Evolutionary conservation across 768 basidiomycete species (phyloP), one percentile per base, ranked within the genome.

Genomic region (Trametes sanguinea): DNA sequence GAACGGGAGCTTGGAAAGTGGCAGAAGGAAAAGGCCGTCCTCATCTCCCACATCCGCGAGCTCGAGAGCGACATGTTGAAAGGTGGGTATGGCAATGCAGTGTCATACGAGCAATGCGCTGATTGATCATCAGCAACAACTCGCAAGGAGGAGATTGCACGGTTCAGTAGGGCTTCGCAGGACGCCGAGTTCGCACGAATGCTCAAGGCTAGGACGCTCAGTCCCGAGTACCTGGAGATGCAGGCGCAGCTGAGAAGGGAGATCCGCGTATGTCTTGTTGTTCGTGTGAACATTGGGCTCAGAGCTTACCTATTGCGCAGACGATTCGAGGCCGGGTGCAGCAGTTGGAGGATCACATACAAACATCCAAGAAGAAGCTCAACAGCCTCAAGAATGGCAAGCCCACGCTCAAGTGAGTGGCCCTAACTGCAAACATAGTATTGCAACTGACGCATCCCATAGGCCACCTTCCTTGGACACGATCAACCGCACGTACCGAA

Each of bases 401-500:
- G 65, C 83, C 86, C 7, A 75, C 76, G 2, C 73, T 94, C 57
- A 84, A 83, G 92, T 89, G 66, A 37, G 83, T 76, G 13, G 32
- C 10, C 7, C 35, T 22, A 22, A 6, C 17, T 14, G 30, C 3
- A 39, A 8, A 48, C 29, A 10, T 13, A n/a, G n/a, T 29, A 17
- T 54, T 46, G 16, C 40, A 13, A 8, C 30, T 29, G 2, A 45
- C 50, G 30, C 9, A 29, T n/a, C 42, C 65, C 33, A 27, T 69
- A 95, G 94, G 65, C 82, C 92, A 5, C 94, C 94, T 1, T 86
- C 92, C 6, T 75, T 97, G 53, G 95, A 95, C 68, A 88, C 90
- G 1, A 84, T 96, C 71, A 87, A 89, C 66, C 84, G 92, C 35
- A 90, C 92, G 0, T 89, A 91, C 68, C 85, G 89, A 44, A 95